These are phyloP conservation scores for Chaetomidium leptoderma DNA, from an alignment of 495 filamentous ascomycete genomes.

Conservation along the genomic window DNA sequence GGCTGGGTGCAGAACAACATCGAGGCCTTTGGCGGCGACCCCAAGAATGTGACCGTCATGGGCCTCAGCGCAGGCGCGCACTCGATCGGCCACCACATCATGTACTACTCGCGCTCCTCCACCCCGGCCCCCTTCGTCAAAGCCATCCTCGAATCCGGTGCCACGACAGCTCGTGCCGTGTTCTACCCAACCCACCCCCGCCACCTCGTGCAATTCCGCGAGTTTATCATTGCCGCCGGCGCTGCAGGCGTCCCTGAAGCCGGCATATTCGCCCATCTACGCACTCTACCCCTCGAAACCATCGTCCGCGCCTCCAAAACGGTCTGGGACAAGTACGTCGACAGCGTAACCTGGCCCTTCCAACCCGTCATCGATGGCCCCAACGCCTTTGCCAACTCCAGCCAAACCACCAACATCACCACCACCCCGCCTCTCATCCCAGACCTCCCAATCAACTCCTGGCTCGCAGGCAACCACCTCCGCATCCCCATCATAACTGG, in stretches of 20 bases:
- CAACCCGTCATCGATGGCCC: constrained; percentile 62
- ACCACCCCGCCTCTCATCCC: constrained; percentile 45
- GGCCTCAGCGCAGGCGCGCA: constrained; percentile 66
- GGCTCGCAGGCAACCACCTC: constrained; percentile 49
- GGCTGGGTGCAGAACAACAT: constrained; percentile 64
- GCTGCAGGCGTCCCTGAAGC: constrained; percentile 39
- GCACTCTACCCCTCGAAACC: constrained; percentile 41
- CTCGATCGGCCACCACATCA: constrained; percentile 64
- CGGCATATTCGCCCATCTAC: constrained; percentile 50
- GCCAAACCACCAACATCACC: background rate
- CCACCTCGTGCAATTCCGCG: constrained; percentile 56
- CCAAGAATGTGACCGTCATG: constrained; percentile 58
- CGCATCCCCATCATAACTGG: constrained; percentile 61
- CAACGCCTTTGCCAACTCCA: constrained; percentile 28
- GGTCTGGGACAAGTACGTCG: constrained; percentile 52
- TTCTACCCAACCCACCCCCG: constrained; percentile 52
- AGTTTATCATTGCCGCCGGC: constrained; percentile 50
- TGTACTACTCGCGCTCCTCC: constrained; percentile 42
- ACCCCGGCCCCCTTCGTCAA: constrained; percentile 51
- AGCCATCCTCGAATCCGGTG: constrained; percentile 62
- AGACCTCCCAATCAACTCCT: constrained; percentile 53
- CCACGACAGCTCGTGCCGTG: constrained; percentile 56
- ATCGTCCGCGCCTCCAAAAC: constrained; percentile 47
- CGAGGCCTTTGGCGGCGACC: constrained; percentile 58
- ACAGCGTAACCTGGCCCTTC: constrained; percentile 60